Base-by-base conservation (phyloP, 441 rosid species). In the Theobroma grandiflorum region DNA sequence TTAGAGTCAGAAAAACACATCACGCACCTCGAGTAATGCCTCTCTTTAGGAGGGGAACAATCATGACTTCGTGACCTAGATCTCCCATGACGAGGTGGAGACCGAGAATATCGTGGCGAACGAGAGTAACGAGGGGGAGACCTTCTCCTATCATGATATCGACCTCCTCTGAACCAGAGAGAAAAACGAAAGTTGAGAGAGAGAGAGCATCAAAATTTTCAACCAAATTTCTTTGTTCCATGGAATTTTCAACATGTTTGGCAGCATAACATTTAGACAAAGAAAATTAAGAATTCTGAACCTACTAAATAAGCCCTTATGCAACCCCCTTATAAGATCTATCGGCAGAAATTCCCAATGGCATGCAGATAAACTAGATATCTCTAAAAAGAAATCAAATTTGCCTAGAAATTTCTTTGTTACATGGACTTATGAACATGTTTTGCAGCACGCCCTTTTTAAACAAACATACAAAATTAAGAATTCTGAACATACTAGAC, bases 11-110 rank as follows among this genome's bases (percentile, higher is more conserved):
- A 40, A 33, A 40, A 26, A 14, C 52, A 8, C 10, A 26, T 22
- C 31, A 45, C 67, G 47, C 70, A 96, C 97, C 96, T 89, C 33
- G 97, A 93, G 80, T 87, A 82, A 45, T 85, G 86, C 83, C 97
- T 86, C 73, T 85, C 82, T 77, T 79, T 93, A 1, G 88, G 88
- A 80, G 98, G 90, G 57, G 94, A 91, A 82, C 85, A 88, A 4
- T 88, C 98, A 26, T 83, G 93, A 80, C 98, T 87, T 35, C 84
- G 93, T 16, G 98, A 90, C 73, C 92, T 86, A 22, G 97, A 92
- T 85, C 95, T 89, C 43, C 87, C 90, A 81, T 86, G 87, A 11
- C 92, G 94, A 12, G 94, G 97, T 20, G 98, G 98, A 50, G 94
- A 92, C 18, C 88, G 91, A 59, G 93, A 91, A 75, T 81, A 75